Conservation (phyloP, 129 eudicot species). For the Cynara cardunculus region DNA sequence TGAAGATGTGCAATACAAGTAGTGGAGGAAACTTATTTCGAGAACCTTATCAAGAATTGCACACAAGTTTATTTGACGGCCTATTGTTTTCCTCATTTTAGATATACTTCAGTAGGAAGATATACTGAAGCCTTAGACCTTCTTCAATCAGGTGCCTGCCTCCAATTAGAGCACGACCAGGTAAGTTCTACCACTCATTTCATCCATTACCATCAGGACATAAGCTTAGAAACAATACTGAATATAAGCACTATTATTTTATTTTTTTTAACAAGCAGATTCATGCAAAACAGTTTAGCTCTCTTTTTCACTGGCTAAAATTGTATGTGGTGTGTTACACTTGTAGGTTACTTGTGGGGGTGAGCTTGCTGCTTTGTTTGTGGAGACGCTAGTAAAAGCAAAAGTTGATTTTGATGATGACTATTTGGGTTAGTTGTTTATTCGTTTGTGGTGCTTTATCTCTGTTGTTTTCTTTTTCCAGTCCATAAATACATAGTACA, state of each 20-base stretch:
- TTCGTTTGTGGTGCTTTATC: neutral
- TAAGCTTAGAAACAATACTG: neutral
- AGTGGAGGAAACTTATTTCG: neutral
- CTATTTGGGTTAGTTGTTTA: conserved; percentile 63
- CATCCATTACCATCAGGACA: neutral
- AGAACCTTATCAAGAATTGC: neutral
- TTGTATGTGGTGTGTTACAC: conserved; percentile 11
- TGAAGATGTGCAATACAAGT: neutral
- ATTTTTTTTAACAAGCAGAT: neutral
- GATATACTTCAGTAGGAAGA: conserved; percentile 65
- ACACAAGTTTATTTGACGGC: neutral
- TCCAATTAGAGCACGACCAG: conserved; percentile 73
- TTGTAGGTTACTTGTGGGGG: conserved; percentile 87
- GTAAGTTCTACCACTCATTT: conserved; percentile 22
- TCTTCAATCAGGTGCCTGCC: conserved; percentile 80
- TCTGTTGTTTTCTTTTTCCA: neutral
- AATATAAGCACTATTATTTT: neutral
- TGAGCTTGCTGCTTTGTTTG: conserved; percentile 85
- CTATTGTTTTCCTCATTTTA: conserved; percentile 26
- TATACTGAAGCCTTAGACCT: conserved; percentile 70
- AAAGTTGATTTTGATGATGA: conserved; percentile 56
- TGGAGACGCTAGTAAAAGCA: conserved; percentile 85
- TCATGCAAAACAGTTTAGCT: neutral
- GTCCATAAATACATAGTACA: neutral
- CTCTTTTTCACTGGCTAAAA: neutral